Conservation (phyloP, 805 yeast species). For the Wickerhamomyces rabaulensis region DNA sequence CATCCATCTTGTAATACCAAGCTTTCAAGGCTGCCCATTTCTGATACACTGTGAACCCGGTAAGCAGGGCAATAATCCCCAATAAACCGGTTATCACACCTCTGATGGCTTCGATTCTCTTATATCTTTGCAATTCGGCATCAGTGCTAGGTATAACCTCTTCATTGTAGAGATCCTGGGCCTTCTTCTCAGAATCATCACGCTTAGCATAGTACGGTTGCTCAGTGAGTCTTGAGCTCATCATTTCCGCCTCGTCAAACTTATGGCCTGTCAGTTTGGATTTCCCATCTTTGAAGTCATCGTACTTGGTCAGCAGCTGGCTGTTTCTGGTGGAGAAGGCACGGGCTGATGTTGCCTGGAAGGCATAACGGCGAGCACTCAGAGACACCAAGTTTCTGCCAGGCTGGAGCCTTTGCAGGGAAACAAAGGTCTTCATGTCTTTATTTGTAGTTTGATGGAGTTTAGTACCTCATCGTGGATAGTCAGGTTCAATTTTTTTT, state of each 20-base stretch:
- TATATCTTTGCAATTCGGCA: constrained; percentile 14
- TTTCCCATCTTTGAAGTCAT: background rate
- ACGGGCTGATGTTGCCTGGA: background rate
- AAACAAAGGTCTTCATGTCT: background rate
- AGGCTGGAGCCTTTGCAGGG: background rate
- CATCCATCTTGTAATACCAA: constrained; percentile 26
- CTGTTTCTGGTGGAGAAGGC: background rate
- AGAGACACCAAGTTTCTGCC: background rate
- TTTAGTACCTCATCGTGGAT: background rate
- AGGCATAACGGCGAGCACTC: background rate
- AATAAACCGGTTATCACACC: constrained; percentile 17
- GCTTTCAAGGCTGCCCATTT: constrained; percentile 21
- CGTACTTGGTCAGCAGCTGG: background rate
- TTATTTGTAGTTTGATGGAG: background rate
- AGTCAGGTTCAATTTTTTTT: background rate
- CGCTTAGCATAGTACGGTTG: background rate
- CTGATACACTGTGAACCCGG: constrained; percentile 6
- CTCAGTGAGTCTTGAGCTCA: background rate
- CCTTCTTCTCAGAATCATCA: background rate
- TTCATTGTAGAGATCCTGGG: background rate
- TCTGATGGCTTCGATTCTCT: constrained; percentile 14
- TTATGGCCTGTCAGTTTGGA: background rate
- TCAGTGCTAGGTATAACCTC: constrained; percentile 2
- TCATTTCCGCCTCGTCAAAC: background rate
- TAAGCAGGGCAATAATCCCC: constrained; percentile 5